Evolutionary conservation across 805 yeast genomes (phyloP).

Genomic region (Kuraishia hungarica): DNA sequence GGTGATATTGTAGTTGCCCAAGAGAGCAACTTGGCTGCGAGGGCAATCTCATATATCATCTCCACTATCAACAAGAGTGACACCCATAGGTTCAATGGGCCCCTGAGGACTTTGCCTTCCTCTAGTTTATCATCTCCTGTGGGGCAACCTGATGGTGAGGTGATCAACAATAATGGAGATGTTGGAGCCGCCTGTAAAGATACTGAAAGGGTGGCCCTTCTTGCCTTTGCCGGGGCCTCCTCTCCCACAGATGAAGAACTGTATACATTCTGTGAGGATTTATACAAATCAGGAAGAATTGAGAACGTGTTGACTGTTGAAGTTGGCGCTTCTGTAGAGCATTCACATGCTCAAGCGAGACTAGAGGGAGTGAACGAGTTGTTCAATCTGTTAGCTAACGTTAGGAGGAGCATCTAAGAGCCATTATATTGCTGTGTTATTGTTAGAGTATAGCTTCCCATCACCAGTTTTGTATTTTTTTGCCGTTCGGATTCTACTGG

Average conservation of each 20-base stretch:
- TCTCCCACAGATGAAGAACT: conserved; percentile 64
- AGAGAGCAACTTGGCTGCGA: conserved; percentile 46
- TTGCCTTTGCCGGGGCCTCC: conserved; percentile 57
- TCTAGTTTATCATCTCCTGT: conserved; percentile 13
- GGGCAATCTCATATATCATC: conserved; percentile 48
- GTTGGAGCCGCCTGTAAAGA: neutral
- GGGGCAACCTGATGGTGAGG: conserved; percentile 9
- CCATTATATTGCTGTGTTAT: no score
- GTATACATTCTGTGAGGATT: conserved; percentile 42
- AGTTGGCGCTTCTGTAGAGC: conserved; percentile 34
- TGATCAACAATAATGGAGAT: conserved; percentile 1
- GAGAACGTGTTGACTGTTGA: conserved; percentile 51
- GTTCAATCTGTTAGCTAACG: conserved; percentile 36
- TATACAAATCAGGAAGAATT: conserved; percentile 27
- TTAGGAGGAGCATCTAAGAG: conserved; percentile 8
- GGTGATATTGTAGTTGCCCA: conserved; percentile 66
- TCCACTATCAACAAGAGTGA: conserved; percentile 21
- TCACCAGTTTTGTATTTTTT: no score
- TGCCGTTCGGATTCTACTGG: no score
- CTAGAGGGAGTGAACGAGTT: conserved; percentile 66
- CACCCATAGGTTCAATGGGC: conserved; percentile 8
- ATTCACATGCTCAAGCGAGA: conserved; percentile 49
- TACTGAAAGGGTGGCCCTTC: conserved; percentile 24
- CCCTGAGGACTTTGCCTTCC: conserved; percentile 11
- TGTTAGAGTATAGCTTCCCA: no score